phyloP scores from a whole-genome alignment of 352 stramenopile genomes.

The Achlya hypogyna region DNA sequence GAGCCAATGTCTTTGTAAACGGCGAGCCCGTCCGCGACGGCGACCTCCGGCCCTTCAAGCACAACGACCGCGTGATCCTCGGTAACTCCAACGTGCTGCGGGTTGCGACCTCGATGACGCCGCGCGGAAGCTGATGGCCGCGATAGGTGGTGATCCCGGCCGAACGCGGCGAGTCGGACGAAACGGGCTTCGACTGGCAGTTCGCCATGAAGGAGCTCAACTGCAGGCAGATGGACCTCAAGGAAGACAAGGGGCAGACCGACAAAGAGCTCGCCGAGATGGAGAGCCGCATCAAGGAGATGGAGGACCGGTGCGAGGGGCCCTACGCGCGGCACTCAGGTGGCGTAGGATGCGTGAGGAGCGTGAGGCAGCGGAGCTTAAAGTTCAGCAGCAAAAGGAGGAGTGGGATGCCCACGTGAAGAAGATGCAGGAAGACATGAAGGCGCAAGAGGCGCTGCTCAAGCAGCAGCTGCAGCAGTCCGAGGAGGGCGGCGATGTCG shows the following conservation, averaged over 20 bases:
- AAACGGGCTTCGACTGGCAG: conserved; percentile 52
- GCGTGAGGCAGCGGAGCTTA: conserved; percentile 47
- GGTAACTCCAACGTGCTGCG: conserved; percentile 74
- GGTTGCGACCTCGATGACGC: conserved; percentile 21
- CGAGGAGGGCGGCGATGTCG: conserved; percentile 49
- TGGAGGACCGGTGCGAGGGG: conserved; percentile 52
- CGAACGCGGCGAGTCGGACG: conserved; percentile 36
- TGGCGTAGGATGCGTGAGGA: conserved; percentile 41
- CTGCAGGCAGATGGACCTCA: conserved; percentile 49
- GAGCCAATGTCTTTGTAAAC: conserved; percentile 67
- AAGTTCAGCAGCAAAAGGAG: conserved; percentile 47
- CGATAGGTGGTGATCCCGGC: conserved; percentile 41
- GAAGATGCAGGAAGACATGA: conserved; percentile 67
- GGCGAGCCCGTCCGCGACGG: conserved; percentile 35
- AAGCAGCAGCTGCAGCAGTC: conserved; percentile 60
- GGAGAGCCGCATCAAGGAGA: conserved; percentile 55
- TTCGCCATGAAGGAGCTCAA: conserved; percentile 78
- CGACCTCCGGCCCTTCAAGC: conserved; percentile 30
- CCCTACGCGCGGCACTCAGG: neutral
- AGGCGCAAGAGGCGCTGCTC: conserved; percentile 55
- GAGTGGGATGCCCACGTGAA: conserved; percentile 65
- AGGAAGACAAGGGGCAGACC: conserved; percentile 40
- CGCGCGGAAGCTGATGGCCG: neutral
- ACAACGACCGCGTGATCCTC: conserved; percentile 63
- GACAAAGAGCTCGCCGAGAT: conserved; percentile 72